phyloP scores from a whole-genome alignment of 108 stramenopile genomes.

The Skeletonema costatum region DNA sequence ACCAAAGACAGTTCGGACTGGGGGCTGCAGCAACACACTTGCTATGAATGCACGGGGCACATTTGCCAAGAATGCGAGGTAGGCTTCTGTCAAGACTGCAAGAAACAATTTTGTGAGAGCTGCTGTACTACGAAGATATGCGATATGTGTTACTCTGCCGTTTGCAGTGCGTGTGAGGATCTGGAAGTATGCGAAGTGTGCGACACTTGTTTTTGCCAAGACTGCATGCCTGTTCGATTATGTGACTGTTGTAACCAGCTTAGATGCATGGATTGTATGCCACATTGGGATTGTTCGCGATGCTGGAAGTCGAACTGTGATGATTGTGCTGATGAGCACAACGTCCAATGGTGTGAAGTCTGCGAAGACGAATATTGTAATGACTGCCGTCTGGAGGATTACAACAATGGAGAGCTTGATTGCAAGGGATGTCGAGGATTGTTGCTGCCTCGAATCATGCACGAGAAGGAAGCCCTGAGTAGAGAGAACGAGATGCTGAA shows the following conservation, averaged over 20 bases:
- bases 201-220: not conserved
- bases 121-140: not conserved
- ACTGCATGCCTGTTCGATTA: not conserved
- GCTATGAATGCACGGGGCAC: constrained; percentile 14
- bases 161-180: not conserved
- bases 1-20: not conserved
- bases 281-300: not conserved
- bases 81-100: constrained; percentile 5
- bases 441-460: not conserved
- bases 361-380: constrained; percentile 2
- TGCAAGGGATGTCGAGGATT: constrained; percentile 3
- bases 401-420: not conserved
- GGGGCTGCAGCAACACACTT: constrained; percentile 14
- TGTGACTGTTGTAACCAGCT: not conserved
- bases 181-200: not conserved
- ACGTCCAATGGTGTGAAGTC: constrained; percentile 2
- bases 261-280: constrained; percentile 11
- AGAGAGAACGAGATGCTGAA: not conserved
- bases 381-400: not conserved
- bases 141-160: not conserved
- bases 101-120: not conserved
- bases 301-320: not conserved
- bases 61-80: not conserved
- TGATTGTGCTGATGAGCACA: not conserved
- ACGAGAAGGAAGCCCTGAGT: not conserved